Base-by-base conservation (phyloP, 2,329 filamentous ascomycete species). In the Ramularia collo-cygni region DNA sequence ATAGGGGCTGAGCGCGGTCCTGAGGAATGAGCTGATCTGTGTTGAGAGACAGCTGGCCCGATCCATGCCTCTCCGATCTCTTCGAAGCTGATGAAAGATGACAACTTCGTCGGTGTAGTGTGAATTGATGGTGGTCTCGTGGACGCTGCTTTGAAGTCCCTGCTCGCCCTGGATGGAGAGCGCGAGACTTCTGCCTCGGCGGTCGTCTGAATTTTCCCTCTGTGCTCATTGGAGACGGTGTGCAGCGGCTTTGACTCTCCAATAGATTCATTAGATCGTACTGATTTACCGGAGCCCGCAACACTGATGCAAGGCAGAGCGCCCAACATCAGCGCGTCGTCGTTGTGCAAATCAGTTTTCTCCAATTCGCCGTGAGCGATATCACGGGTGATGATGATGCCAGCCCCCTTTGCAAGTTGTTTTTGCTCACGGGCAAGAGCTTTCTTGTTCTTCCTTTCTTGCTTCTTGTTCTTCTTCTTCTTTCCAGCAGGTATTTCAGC, bases 291-390 rank as follows among this genome's bases (percentile, higher is more conserved):
- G 15, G 38, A 35, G 14, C 19, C 33, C 16, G 24, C 35, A 12
- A 21, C 43, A 10, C 21, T 24, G 6, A 24, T 24, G 6, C 16
- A 34, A 3, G 42, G 42, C 4, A 54, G 44, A 10, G 47, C 53
- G 21, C 53, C 54, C 27, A 50, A 52, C 51, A 58, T 54, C n/a
- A 53, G 10, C 2, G 36, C 44, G 21, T 47, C 38, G 8, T 40
- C 42, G 19, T 42, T 42, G 19, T 41, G 31, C 19, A 24, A 35
- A 10, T 37, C 42, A 18, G 37, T 26, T 35, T 36, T 35, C 10
- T 26, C 27, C n/a, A 29, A 5, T 12, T 43, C 28, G 18, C 24
- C 18, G 8, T 42, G 21, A 10, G 10, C 21, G 10, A 24, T 10
- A 10, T 24, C 21, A 10, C 6, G 21, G 21, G 6, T 24, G 6